These are phyloP conservation scores for Naganishia randhawae DNA, from an alignment of 768 basidiomycete species.

Conservation along the genomic window DNA sequence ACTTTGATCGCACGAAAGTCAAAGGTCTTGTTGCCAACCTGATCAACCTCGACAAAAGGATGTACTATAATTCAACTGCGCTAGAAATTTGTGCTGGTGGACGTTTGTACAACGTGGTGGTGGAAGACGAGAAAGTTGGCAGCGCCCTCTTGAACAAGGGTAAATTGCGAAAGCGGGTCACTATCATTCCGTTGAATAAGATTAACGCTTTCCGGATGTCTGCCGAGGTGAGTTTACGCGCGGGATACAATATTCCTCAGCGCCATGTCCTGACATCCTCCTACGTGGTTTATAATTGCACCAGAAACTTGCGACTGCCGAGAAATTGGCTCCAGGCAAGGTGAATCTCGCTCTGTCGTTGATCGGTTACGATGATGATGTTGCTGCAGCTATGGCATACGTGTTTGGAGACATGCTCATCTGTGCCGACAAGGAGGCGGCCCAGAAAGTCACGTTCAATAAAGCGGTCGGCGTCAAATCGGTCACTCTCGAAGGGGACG, in stretches of 20 bases:
- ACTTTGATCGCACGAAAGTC: constrained; percentile 79
- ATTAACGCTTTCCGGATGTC: constrained; percentile 64
- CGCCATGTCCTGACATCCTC: not conserved
- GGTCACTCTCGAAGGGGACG: constrained; percentile 89
- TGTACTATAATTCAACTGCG: constrained; percentile 78
- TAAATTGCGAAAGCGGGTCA: constrained; percentile 77
- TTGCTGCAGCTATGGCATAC: constrained; percentile 81
- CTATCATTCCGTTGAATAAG: constrained; percentile 89
- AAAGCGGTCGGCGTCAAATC: constrained; percentile 68
- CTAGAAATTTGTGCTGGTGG: constrained; percentile 88
- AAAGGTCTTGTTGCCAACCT: constrained; percentile 89
- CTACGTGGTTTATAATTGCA: not conserved
- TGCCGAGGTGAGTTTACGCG: constrained; percentile 54
- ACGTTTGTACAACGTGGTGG: constrained; percentile 87
- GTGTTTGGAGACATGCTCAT: constrained; percentile 91
- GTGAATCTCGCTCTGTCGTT: constrained; percentile 83
- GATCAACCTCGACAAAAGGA: constrained; percentile 65
- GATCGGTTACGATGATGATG: constrained; percentile 73
- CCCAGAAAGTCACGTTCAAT: constrained; percentile 81
- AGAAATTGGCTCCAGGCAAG: constrained; percentile 69
- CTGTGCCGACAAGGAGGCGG: constrained; percentile 80
- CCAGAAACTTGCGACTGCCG: constrained; percentile 73
- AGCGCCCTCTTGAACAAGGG: constrained; percentile 76
- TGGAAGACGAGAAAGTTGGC: constrained; percentile 83
- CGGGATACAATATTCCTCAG: not conserved